Evolutionary conservation across 2,329 filamentous ascomycete genomes (phyloP), one percentile per base, ranked within the genome.

Genomic region (Aspergillus texensis): DNA sequence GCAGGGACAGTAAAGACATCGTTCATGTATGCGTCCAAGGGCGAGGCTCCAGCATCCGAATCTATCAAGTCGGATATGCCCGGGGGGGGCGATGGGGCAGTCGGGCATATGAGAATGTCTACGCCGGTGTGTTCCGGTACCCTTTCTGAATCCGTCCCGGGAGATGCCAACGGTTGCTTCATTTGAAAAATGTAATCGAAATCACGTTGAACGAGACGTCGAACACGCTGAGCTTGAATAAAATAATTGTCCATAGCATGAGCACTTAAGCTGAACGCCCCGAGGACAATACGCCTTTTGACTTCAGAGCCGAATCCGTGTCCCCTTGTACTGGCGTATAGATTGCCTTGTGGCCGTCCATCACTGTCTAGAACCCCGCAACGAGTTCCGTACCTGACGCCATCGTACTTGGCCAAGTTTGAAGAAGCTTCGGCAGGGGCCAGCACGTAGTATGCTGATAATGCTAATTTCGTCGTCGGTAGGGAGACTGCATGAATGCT

Each of bases 231-330:
- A 53, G 95, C 95, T 75, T 97, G 91, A 66, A 97, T 87, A 73
- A 99, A 99, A 78, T 98, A 97, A 76, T 98, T 99, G 77, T 97
- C 91, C 73, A 96, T 95, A 11, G 93, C 93, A 65, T 91, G 88
- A 0, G 94, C 94, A 78, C 92, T 96, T 58, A 99, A 84, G 46
- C 90, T 94, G 75, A 97, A 98, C 0, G 93, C 90, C 19, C 95
- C 95, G 0, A 99, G 86, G 10, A 99, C 80, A 63, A 99, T 96
- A 45, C 95, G 88, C 59, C 93, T 86, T 73, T 90, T 89, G 12
- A 97, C 94, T 78, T 99, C 95, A 8, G 86, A 82, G 8, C 95
- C 95, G 68, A 99, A 93, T 0, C 89, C 89, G 39, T 82, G 78
- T 16, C 89, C 90, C 62, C 95, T 87, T 0, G 91, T 93, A 46